Base-by-base conservation (phyloP, 2,329 filamentous ascomycete species). In the Colletotrichum acutatum region DNA sequence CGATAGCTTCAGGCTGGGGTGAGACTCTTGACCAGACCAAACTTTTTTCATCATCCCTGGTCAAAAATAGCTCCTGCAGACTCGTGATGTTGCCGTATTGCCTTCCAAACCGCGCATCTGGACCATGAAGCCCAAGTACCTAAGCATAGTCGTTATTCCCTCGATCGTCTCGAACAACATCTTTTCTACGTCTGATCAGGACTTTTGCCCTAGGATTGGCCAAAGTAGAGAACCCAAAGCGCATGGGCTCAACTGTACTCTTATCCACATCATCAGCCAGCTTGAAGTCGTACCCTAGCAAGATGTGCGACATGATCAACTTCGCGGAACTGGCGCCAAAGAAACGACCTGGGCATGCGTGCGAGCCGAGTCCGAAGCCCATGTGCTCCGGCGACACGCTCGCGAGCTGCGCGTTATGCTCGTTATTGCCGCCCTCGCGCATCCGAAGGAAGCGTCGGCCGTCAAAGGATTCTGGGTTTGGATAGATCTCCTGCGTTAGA, bases 341-440 rank as follows among this genome's bases (percentile, higher is more conserved):
- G 78, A 87, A 87, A 7, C 86, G 81, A 1, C 86, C 85, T 0
- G 86, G 86, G 62, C 86, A 87, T 1, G 86, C 84, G 74, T 86
- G 84, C 68, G 82, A 82, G 30, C 85, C 86, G 4, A 84, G 82
- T 1, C 85, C 85, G 71, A 87, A 87, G 74, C 69, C 80, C 42
- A 83, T 76, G 66, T 78, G 81, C 16, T 79, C 77, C 63, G 82
- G 78, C 24, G 78, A 77, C 58, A 83, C 82, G 75, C 80, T 83
- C 28, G 82, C 83, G 63, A 86, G 83, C 76, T 86, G 85, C 72
- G 84, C 76, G 4, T 72, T 46, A 66, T 76, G 56, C 54, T 73
- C 66, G 7, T 60, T 69, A 16, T 66, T 53, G 14, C 66, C 70
- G 19, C 24, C 32, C 26, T 67, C 28, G 4, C 73, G 70, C 66